Evolutionary conservation across 768 basidiomycete species (phyloP), one percentile per base, ranked within the genome.

Genomic region (Hericium erinaceus): DNA sequence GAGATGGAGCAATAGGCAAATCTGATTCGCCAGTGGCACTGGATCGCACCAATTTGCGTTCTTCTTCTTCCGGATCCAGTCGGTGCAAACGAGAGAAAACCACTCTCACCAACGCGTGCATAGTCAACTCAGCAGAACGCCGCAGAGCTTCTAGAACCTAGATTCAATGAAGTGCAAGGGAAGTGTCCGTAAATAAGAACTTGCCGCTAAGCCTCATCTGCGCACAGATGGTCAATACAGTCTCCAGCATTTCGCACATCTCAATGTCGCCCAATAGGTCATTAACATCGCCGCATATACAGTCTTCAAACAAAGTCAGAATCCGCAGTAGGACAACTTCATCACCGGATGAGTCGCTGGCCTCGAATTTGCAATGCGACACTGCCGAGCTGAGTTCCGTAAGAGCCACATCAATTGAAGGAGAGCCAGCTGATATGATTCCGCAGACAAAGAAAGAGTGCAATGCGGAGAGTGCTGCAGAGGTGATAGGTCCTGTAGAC

Each of bases 231-330:
- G 94, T 95, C 63, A 99, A 72, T 4, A 98, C 95, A 1, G 95
- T 95, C 71, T 99, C 97, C 64, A 99, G 75, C 87, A 99, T 94
- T 72, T 98, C 97, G 68, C 97, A 99, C 15, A 98, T 87, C 68
- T 94, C 92, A 55, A 97, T 82, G 65, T 99, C 95, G 26, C 90
- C 92, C 39, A 98, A 78, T 10, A 77, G 75, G n/a, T 72, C 69
- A 1, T 90, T 87, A 28, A 91, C 82, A 57, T 71, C 73, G 57
- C 83, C 78, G 61, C 86, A 85, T 61, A 97, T 76, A 64, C 89
- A 87, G 61, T 89, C 84, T 60, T 91, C 83, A 54, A 95, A 93
- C 16, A 98, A 85, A 8, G 85, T 80, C 77, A 98, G 83, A 58
- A 98, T 93, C 69, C 85, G 90, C 61, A 95, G 79, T 7, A 98